Evolutionary conservation across 2,329 filamentous ascomycete genomes (phyloP).

Genomic region (Coniella lustricola): DNA sequence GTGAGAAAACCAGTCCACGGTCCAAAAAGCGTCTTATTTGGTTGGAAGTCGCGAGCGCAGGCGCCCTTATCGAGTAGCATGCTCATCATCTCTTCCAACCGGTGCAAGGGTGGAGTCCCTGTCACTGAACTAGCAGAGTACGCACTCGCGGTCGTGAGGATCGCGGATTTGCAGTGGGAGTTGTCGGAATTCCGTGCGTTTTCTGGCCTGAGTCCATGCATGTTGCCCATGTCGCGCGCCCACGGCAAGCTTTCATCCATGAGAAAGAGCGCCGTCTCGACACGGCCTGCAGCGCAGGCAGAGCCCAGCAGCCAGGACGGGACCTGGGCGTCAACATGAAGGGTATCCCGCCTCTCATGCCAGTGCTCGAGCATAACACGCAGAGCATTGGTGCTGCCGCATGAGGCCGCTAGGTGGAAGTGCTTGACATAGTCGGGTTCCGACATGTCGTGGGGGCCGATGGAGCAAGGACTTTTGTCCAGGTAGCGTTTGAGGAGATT

Average conservation of each 20-base stretch:
- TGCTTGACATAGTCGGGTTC: background rate
- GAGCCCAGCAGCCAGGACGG: background rate
- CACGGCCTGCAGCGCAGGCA: background rate
- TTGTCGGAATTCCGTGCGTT: too few species aligned
- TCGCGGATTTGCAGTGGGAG: too few species aligned
- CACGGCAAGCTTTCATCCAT: background rate
- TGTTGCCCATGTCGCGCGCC: background rate
- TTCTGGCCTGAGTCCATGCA: too few species aligned
- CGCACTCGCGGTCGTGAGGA: too few species aligned
- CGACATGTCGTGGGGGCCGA: background rate
- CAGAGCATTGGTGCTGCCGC: constrained; percentile 1
- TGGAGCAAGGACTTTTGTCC: background rate
- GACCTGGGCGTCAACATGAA: background rate
- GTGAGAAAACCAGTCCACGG: too few species aligned
- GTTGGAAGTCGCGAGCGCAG: background rate
- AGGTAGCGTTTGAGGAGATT: background rate
- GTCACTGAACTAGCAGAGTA: background rate
- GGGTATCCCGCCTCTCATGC: background rate
- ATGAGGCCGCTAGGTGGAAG: background rate
- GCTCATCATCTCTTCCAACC: background rate
- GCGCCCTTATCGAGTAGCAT: constrained; percentile 1
- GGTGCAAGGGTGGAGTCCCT: background rate
- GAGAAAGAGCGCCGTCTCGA: background rate
- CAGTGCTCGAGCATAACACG: constrained; percentile 2
- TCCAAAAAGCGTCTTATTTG: too few species aligned